These are phyloP conservation scores for Nannochloris sp. DNA, from an alignment of 139 green algal species.

Conservation along the genomic window DNA sequence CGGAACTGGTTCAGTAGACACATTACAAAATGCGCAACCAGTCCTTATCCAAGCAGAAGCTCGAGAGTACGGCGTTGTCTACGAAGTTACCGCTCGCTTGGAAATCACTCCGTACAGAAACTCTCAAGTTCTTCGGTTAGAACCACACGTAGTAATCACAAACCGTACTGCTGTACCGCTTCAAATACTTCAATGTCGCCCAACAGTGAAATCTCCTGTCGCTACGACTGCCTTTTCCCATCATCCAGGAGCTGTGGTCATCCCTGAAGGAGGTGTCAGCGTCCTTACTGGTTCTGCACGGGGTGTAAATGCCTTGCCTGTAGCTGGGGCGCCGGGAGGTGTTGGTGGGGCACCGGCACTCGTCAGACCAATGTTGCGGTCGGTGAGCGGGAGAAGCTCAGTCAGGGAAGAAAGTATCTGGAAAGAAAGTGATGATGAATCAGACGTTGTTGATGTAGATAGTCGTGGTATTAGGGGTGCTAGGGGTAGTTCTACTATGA, in stretches of 20 bases:
- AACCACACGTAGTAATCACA: conserved; percentile 60
- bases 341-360: too few species aligned
- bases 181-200: conserved; percentile 51
- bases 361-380: not conserved
- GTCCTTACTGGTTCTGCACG: conserved; percentile 5
- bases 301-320: not conserved
- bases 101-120: conserved; percentile 21
- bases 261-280: conserved; percentile 7
- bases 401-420: too few species aligned
- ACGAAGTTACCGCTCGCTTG: conserved; percentile 50
- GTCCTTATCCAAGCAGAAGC: conserved; percentile 32
- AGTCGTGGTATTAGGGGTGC: too few species aligned
- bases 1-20: not conserved
- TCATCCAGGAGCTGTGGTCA: conserved; percentile 8
- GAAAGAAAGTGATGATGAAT: too few species aligned
- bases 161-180: conserved; percentile 65
- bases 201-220: not conserved
- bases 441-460: too few species aligned
- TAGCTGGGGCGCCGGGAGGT: not conserved
- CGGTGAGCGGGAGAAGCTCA: too few species aligned
- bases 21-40: conserved; percentile 20
- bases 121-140: conserved; percentile 41
- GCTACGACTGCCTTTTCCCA: not conserved
- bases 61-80: conserved; percentile 27
- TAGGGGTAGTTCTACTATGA: too few species aligned